Conservation (phyloP, 73 alveolate species). For the Blepharisma japonicum region DNA sequence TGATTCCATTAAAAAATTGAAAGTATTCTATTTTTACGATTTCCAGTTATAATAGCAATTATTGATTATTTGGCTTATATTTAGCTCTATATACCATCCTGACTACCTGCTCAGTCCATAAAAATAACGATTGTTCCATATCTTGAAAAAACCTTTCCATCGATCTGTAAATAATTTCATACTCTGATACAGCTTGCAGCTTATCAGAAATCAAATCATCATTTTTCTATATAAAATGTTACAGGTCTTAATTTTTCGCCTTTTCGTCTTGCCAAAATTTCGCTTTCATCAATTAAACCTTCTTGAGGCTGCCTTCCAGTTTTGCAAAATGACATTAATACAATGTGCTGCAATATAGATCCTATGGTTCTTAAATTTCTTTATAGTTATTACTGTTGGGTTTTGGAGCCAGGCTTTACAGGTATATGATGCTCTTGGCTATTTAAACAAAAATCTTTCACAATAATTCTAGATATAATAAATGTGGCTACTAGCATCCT, state of each 20-base stretch:
- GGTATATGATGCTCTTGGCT: conserved; percentile 8
- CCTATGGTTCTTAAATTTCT: conserved; percentile 16
- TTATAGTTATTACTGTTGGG: background rate
- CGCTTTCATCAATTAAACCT: background rate
- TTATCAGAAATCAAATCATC: background rate
- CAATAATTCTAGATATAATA: conserved; percentile 33
- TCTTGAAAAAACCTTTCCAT: no score
- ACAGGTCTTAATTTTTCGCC: background rate
- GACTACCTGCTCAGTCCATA: no score
- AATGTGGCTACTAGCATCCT: conserved; percentile 33
- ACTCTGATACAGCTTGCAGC: background rate
- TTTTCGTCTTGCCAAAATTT: background rate
- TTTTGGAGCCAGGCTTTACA: background rate
- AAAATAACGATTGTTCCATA: no score
- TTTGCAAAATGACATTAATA: background rate
- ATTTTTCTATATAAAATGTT: background rate
- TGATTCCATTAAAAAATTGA: no score
- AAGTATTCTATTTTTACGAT: no score
- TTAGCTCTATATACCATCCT: no score
- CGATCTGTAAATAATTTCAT: background rate
- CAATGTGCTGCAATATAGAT: background rate
- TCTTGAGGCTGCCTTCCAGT: background rate
- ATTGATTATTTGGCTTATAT: no score
- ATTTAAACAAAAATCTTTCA: conserved; percentile 10
- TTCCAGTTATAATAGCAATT: no score